A percentile compares a stretch with the other conserved stretches of the same genome.
phyloP scores from a whole-genome alignment of 2,329 filamentous ascomycete genomes.

The Fonsecaea multimorphosa region DNA sequence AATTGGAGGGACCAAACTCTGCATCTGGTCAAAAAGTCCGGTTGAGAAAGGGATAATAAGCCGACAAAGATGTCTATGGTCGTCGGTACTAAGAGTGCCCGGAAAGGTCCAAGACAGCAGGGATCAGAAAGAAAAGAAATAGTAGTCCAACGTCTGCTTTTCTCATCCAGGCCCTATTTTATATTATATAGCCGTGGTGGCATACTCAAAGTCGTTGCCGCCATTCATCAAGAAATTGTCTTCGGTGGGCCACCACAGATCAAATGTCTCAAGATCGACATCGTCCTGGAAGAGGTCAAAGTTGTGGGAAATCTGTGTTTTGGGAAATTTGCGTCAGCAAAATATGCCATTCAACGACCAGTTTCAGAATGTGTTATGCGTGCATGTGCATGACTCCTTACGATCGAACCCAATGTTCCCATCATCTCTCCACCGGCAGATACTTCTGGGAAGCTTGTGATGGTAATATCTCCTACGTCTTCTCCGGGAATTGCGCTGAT shows the following conservation, averaged over 20 bases:
- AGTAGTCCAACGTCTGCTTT: neutral
- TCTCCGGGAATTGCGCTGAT: neutral
- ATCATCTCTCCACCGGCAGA: neutral
- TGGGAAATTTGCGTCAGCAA: too few species aligned
- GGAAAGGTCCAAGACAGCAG: too few species aligned
- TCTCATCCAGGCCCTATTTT: neutral
- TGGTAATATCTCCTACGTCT: neutral
- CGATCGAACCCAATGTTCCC: slow-evolving; percentile 1
- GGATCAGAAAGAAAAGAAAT: too few species aligned
- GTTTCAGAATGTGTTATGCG: too few species aligned
- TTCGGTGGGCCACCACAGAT: slow-evolving; percentile 8
- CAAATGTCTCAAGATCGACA: slow-evolving; percentile 18
- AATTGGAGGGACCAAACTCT: too few species aligned
- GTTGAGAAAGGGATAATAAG: too few species aligned
- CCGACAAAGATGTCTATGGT: too few species aligned
- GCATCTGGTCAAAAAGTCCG: too few species aligned
- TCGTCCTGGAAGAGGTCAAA: slow-evolving; percentile 5
- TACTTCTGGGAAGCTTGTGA: neutral
- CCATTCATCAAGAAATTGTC: neutral
- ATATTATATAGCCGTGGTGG: neutral
- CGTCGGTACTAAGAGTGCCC: too few species aligned
- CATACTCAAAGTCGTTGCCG: slow-evolving; percentile 6
- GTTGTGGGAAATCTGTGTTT: neutral
- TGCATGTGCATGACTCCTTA: neutral
- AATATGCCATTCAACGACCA: too few species aligned